Conservation (phyloP, 345 rosid species). For the Brassica napus region Da-Ae NC_063447.1:49287501-49288000, state of each 20-base stretch:
- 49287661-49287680: conserved; percentile 25
- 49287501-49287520: conserved; percentile 72
- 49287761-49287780: conserved; percentile 55
- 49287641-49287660: conserved; percentile 48
- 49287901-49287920: background rate
- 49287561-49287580: conserved; percentile 68
- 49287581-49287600: conserved; percentile 41
- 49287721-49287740: conserved; percentile 31
- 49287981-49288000: background rate
- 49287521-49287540: conserved; percentile 72
- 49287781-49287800: background rate
- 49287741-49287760: conserved; percentile 18
- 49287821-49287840: conserved; percentile 2
- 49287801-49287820: conserved; percentile 15
- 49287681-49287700: conserved; percentile 34
- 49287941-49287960: background rate
- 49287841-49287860: background rate
- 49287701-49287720: conserved; percentile 35
- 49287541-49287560: conserved; percentile 77
- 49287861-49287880: background rate
- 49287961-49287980: background rate
- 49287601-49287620: conserved; percentile 51
- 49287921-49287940: background rate
- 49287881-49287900: background rate
- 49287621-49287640: conserved; percentile 52